A percentile compares a stretch with the other conserved stretches of the same genome.
Evolutionary conservation across 305 asterid species (phyloP).

Genomic region (Ilex paraguariensis): DNA sequence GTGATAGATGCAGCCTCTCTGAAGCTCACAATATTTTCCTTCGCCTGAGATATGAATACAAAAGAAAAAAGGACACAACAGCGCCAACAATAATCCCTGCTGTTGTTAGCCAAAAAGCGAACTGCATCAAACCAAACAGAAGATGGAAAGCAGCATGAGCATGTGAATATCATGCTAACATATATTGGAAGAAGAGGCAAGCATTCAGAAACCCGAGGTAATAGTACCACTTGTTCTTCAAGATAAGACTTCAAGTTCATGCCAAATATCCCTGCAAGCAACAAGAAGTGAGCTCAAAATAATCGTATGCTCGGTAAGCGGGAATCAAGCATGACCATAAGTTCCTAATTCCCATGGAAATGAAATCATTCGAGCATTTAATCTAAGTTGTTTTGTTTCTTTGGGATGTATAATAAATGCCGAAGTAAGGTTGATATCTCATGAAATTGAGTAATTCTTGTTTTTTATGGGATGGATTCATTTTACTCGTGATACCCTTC

Average conservation of each 20-base stretch:
- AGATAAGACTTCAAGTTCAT: conserved; percentile 97
- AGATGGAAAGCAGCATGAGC: conserved; percentile 7
- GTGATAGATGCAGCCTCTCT: too few species aligned
- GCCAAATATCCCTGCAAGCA: conserved; percentile 88
- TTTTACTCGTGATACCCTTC: too few species aligned
- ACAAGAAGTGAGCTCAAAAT: conserved; percentile 5
- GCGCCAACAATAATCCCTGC: conserved; percentile 78
- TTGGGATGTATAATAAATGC: too few species aligned
- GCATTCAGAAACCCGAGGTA: background rate
- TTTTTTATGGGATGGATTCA: too few species aligned
- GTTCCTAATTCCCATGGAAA: too few species aligned
- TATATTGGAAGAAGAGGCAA: background rate
- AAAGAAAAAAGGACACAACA: conserved; percentile 61
- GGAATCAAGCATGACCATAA: too few species aligned
- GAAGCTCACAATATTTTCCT: conserved; percentile 64
- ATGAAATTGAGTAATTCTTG: too few species aligned
- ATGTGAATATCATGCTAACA: background rate
- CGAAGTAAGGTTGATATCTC: too few species aligned
- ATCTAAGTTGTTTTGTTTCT: too few species aligned
- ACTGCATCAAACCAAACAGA: conserved; percentile 42
- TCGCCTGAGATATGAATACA: conserved; percentile 72
- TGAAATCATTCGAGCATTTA: too few species aligned
- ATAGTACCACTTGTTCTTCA: conserved; percentile 79
- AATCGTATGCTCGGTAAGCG: too few species aligned
- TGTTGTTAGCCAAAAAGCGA: conserved; percentile 92